Base-by-base conservation (phyloP, 331 rosid species). In the Ulmus americana region DNA sequence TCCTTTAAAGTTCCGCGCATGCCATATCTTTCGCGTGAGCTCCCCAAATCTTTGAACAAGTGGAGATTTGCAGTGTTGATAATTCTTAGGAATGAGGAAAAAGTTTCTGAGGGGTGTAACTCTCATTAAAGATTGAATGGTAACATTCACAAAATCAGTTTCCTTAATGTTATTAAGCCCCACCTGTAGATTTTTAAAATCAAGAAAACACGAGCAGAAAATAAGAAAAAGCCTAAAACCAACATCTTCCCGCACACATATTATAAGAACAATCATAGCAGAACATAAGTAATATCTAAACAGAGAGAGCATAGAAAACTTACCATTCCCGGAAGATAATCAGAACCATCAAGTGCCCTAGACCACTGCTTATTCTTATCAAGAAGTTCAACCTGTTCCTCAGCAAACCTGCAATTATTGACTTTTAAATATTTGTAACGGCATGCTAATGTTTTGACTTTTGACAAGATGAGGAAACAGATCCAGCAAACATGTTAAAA, bases 321-420 rank as follows among this genome's bases (percentile, higher is more conserved):
- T 85, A 94, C 97, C 97, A 94, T 94, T 84, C 98, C 98, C 5
- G 98, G 98, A 76, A 94, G 98, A 69, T 94, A 94, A 79, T 92
- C 94, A 69, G 97, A 89, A 64, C 98, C 98, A 76, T 94, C 98
- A 76, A 94, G 95, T 63, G 97, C 79, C 78, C 98, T 94, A 15
- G 98, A 89, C 98, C 98, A 94, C 72, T 82, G 97, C 88, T 85
- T 94, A 77, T 82, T 89, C 76, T 72, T 87, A 82, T 94, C 98
- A 74, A 94, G 84, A 67, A 74, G 91, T 70, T 83, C 83, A 62
- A 94, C 97, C 70, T 89, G 95, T 65, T 90, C 90, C 38, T 76
- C 76, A 13, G 85, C 67, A 77, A 94, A 87, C 86, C 98, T 94
- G 61, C 62, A 82, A 42, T 68, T 41, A 72, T 54, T 22, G 40